Evolutionary conservation across 768 basidiomycete species (phyloP), one percentile per base, ranked within the genome.

Genomic region (Serendipita vermifera): DNA sequence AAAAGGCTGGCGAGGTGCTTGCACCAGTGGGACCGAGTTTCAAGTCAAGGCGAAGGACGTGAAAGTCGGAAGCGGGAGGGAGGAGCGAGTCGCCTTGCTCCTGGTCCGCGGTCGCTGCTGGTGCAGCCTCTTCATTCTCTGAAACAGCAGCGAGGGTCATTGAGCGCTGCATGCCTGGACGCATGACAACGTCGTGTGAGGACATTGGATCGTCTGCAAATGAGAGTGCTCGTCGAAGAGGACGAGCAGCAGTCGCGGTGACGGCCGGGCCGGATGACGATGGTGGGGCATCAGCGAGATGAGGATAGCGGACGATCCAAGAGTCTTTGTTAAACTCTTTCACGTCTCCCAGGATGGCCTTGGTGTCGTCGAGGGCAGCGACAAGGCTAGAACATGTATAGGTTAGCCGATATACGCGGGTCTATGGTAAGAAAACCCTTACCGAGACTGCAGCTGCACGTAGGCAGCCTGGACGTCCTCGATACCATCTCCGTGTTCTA

Each of bases 251-350:
- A 59, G 68, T 62, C 27, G 55, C 35, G 22, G 33, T 40, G 20
- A 5, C 29, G 20, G 51, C 33, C 43, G 55, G 22, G 43, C 35
- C 27, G 13, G 54, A 26, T 22, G 58, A 27, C 14, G 54, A 27
- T 1, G 70, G 51, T 9, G 67, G 55, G 17, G 68, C 63, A 9
- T 61, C 56, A 2, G 36, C 22, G 56, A 92, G 72, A 64, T 79
- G 78, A 55, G 93, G 93, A 68, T 98, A 98, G 57, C 88, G 74
- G 14, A 97, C 81, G 24, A 87, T 77, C 92, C 90, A 96, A 60
- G 85, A 77, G 35, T 81, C 73, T 70, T 83, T 82, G 72, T 87
- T 96, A 74, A 94, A 96, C 53, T 73, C 71, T 48, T 79, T 78
- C 20, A 97, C 70, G 62, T 84, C 84, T 48, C 68, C 69, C 35